These are phyloP conservation scores for Leishmania arabica DNA, from an alignment of 208 protist genomes.

Conservation along the genomic window DNA sequence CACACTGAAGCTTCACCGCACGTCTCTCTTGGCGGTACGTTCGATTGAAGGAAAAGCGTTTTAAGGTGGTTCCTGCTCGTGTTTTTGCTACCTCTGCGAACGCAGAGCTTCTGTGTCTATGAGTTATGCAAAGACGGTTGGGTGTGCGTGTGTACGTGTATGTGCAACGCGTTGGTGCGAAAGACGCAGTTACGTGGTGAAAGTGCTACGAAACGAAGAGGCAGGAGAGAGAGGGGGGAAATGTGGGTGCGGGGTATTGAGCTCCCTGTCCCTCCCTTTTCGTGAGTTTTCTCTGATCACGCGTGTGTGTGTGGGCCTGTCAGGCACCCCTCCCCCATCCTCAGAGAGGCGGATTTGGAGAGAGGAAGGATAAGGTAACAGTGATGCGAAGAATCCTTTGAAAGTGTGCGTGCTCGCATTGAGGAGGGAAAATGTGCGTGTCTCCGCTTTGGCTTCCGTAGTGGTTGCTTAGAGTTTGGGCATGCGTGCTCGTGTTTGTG, in stretches of 20 bases:
- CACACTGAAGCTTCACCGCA: background rate
- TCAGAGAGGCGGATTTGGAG: background rate
- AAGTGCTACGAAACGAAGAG: background rate
- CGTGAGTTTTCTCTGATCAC: background rate
- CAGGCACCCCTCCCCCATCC: background rate
- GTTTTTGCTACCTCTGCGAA: background rate
- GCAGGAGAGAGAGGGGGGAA: background rate
- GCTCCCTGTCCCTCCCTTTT: background rate
- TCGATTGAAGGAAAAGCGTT: background rate
- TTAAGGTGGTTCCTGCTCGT: background rate
- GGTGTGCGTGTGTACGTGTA: conserved; percentile 15
- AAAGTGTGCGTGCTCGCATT: background rate
- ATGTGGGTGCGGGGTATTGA: background rate
- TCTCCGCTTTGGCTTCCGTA: background rate
- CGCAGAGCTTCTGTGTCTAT: background rate
- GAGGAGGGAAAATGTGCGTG: background rate
- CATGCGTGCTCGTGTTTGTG: conserved; percentile 6
- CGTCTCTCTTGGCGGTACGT: background rate
- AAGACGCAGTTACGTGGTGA: background rate
- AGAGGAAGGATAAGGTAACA: background rate
- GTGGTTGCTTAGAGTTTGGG: background rate
- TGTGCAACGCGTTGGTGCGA: conserved; percentile 1
- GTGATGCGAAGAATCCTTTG: background rate
- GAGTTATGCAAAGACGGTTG: background rate
- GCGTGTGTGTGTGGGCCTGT: background rate